These are phyloP conservation scores for Coemansia sp. DNA, from an alignment of 192 early-diverging fungal genomes.

Conservation along the genomic window DNA sequence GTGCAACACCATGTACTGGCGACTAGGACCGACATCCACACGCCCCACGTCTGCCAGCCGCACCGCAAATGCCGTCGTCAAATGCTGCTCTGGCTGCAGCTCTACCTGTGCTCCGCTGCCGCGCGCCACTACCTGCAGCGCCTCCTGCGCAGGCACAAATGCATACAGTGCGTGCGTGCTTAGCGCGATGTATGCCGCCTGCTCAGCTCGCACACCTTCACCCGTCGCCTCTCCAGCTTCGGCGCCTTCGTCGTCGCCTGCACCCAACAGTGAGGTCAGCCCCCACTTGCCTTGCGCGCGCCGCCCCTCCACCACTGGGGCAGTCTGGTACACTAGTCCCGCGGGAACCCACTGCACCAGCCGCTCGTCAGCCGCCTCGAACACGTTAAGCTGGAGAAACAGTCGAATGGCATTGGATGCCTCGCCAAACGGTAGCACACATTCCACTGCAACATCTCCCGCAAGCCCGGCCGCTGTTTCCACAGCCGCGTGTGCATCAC, in stretches of 20 bases:
- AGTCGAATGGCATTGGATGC: conserved; percentile 39
- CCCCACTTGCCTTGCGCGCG: conserved; percentile 32
- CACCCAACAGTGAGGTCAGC: conserved; percentile 32
- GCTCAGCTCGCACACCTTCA: conserved; percentile 29
- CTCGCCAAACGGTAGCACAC: conserved; percentile 33
- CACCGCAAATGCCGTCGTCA: conserved; percentile 37
- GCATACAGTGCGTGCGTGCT: conserved; percentile 50
- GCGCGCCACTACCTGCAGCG: conserved; percentile 8
- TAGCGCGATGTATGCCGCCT: conserved; percentile 46
- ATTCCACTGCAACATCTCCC: conserved; percentile 1
- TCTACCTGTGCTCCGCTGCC: conserved; percentile 23
- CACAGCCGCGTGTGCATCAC: conserved; percentile 7
- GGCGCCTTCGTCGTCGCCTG: conserved; percentile 10
- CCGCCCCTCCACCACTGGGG: conserved; percentile 11
- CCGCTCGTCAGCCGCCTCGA: conserved; percentile 38
- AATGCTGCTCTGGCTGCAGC: conserved; percentile 41
- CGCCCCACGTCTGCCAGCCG: conserved; percentile 39
- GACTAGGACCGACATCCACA: conserved; percentile 53
- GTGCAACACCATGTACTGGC: conserved; percentile 54
- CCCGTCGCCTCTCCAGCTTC: conserved; percentile 22
- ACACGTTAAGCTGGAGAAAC: conserved; percentile 49
- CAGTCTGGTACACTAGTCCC: conserved; percentile 32
- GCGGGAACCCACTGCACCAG: conserved; percentile 52
- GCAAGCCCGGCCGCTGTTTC: background rate
- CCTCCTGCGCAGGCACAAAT: conserved; percentile 34